Conservation (phyloP, 306 rosid species). For the Trifolium repens region DNA sequence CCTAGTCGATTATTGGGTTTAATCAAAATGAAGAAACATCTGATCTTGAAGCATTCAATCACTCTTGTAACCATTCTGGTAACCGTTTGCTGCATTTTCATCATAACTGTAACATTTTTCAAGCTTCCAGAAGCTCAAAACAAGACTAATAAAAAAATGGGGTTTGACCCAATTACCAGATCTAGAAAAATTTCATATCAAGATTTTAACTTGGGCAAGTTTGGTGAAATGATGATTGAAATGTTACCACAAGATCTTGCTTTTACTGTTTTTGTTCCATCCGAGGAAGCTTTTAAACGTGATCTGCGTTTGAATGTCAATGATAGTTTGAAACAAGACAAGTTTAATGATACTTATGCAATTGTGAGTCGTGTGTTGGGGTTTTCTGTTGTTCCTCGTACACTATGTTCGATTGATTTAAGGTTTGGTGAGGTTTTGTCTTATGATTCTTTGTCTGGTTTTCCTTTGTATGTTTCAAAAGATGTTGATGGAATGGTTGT, state of each 20-base stretch:
- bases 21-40: conserved; percentile 50
- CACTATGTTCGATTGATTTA: conserved; percentile 53
- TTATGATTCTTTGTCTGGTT: conserved; percentile 84
- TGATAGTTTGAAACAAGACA: conserved; percentile 57
- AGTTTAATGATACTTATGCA: conserved; percentile 70
- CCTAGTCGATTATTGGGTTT: neutral
- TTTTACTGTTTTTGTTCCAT: conserved; percentile 82
- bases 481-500: conserved; percentile 65
- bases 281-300: conserved; percentile 73
- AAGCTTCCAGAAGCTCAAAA: conserved; percentile 66
- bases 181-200: conserved; percentile 40
- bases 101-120: conserved; percentile 49
- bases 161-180: conserved; percentile 42
- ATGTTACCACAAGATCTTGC: conserved; percentile 87
- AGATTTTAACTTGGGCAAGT: conserved; percentile 45
- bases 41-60: conserved; percentile 55
- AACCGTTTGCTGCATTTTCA: conserved; percentile 52
- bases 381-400: conserved; percentile 74
- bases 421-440: conserved; percentile 49
- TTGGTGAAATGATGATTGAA: conserved; percentile 80
- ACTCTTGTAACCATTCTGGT: conserved; percentile 54
- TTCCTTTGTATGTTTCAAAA: conserved; percentile 58
- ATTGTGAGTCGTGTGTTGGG: conserved; percentile 69
- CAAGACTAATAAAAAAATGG: conserved; percentile 32
- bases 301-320: conserved; percentile 57